These are phyloP conservation scores for Seminavis robusta DNA, from an alignment of 108 stramenopile species.

Conservation along the genomic window DNA sequence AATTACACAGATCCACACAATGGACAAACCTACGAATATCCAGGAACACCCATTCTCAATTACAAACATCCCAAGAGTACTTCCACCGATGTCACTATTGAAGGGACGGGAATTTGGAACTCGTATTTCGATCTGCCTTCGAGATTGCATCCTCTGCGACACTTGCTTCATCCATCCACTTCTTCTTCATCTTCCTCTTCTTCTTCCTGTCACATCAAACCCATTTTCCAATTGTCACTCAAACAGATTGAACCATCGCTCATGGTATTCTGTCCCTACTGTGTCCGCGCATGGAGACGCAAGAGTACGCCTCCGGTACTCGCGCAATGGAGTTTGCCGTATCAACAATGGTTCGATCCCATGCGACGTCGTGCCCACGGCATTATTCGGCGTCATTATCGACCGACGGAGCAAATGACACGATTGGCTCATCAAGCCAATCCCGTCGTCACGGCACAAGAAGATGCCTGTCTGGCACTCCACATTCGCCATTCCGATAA, in stretches of 20 bases:
- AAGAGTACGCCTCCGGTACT: too few species aligned
- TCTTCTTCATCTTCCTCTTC: too few species aligned
- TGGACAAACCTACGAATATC: neutral
- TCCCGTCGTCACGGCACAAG: conserved; percentile 22
- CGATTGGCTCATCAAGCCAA: conserved; percentile 27
- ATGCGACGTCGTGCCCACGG: conserved; percentile 15
- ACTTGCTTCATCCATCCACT: neutral
- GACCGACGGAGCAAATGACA: conserved; percentile 20
- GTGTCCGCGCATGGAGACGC: conserved; percentile 32
- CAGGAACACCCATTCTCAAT: neutral
- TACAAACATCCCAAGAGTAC: too few species aligned
- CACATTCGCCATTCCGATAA: conserved; percentile 68
- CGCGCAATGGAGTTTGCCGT: too few species aligned
- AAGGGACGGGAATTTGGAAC: conserved; percentile 39
- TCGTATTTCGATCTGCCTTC: conserved; percentile 35
- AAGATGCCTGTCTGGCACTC: conserved; percentile 40
- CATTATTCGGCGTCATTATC: conserved; percentile 20
- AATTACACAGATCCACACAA: neutral
- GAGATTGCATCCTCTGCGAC: too few species aligned
- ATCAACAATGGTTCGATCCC: conserved; percentile 21
- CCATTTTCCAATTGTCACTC: conserved; percentile 19
- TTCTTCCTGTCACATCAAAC: conserved; percentile 24
- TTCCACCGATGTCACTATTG: neutral
- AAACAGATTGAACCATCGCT: conserved; percentile 17
- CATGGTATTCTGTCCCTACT: conserved; percentile 23